Conservation (phyloP, 169 alveolate species). For the Plasmodium relictum region DNA sequence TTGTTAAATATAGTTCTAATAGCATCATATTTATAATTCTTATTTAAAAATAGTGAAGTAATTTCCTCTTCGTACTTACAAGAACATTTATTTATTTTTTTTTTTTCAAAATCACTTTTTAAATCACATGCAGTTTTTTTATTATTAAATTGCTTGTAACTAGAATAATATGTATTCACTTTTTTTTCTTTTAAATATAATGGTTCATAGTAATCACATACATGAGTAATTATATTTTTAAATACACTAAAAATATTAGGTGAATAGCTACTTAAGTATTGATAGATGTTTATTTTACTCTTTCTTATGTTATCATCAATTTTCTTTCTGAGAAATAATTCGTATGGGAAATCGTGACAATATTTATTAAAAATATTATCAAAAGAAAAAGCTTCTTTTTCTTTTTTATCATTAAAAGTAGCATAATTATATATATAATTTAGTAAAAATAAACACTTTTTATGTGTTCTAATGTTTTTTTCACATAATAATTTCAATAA, state of each 20-base stretch:
- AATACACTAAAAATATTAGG: slow-evolving; percentile 41
- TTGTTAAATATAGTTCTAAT: slow-evolving; percentile 67
- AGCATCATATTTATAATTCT: slow-evolving; percentile 32
- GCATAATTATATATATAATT: slow-evolving; percentile 71
- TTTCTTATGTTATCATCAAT: slow-evolving; percentile 72
- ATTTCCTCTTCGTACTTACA: slow-evolving; percentile 72
- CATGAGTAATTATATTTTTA: slow-evolving; percentile 47
- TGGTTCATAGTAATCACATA: slow-evolving; percentile 68
- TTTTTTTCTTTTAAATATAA: slow-evolving; percentile 27
- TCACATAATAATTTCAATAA: slow-evolving; percentile 64
- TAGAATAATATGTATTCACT: not conserved
- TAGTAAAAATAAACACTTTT: slow-evolving; percentile 48
- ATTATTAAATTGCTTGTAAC: too few relatives aligned
- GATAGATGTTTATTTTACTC: slow-evolving; percentile 54
- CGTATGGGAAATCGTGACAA: slow-evolving; percentile 69
- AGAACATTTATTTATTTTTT: slow-evolving; percentile 1
- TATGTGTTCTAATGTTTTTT: slow-evolving; percentile 68
- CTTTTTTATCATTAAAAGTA: slow-evolving; percentile 27
- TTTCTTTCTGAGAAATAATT: slow-evolving; percentile 59
- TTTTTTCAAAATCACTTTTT: not conserved
- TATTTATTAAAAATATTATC: slow-evolving; percentile 45
- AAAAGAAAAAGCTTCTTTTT: slow-evolving; percentile 36
- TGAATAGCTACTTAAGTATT: slow-evolving; percentile 38
- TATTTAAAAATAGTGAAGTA: slow-evolving; percentile 44
- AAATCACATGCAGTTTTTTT: not conserved